phyloP scores from a whole-genome alignment of 805 yeast species.

The Starmerella davenportii region DNA sequence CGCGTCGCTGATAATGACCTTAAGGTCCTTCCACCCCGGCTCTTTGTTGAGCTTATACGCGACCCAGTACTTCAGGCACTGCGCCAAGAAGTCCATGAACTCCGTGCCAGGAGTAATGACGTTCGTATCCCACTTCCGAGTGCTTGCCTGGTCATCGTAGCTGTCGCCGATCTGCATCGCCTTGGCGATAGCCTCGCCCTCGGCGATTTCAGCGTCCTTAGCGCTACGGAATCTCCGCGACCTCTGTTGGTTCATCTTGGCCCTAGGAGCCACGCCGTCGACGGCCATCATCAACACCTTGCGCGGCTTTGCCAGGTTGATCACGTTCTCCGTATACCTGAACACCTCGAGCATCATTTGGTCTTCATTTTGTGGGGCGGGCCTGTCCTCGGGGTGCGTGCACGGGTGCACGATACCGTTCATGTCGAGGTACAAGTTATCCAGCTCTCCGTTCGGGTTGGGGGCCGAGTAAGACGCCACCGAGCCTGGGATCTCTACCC shows the following conservation, averaged over 20 bases:
- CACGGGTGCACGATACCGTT: constrained; percentile 99
- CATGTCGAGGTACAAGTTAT: constrained; percentile 89
- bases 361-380: constrained; percentile 90
- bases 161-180: constrained; percentile 48
- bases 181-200: constrained; percentile 22
- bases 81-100: constrained; percentile 80
- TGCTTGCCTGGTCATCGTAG: constrained; percentile 57
- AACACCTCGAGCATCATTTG: constrained; percentile 92
- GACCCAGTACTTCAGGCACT: constrained; percentile 74
- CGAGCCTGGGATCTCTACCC: constrained; percentile 39
- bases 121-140: constrained; percentile 83
- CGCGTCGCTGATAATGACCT: constrained; percentile 85
- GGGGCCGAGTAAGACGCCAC: constrained; percentile 40
- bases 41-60: constrained; percentile 73
- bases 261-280: constrained; percentile 98
- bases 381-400: constrained; percentile 92
- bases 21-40: constrained; percentile 82
- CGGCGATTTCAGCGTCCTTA: constrained; percentile 59
- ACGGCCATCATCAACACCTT: constrained; percentile 87
- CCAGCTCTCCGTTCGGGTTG: constrained; percentile 91
- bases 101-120: constrained; percentile 98
- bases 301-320: constrained; percentile 87
- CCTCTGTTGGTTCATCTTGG: constrained; percentile 94
- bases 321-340: constrained; percentile 77
- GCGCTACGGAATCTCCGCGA: constrained; percentile 87